A percentile compares a stretch with the other conserved stretches of the same genome.
Conservation (phyloP, 78 protist genomes). For the Dictyostelium citrinum region DNA sequence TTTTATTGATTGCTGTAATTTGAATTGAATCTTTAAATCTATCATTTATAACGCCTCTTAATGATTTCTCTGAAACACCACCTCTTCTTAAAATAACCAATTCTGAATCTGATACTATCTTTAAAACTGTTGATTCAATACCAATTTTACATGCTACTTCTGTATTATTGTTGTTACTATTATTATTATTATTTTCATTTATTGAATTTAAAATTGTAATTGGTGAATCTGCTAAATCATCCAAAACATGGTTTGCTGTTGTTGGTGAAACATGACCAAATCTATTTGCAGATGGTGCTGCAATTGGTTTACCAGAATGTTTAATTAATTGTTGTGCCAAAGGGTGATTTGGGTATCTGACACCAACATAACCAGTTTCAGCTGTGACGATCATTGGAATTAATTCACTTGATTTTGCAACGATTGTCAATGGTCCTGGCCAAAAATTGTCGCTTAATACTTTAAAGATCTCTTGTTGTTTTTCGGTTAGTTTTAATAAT, state of each 20-base stretch:
- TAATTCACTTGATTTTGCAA: slow-evolving; percentile 41
- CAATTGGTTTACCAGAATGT: slow-evolving; percentile 44
- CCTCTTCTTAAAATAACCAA: slow-evolving; percentile 53
- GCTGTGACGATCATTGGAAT: slow-evolving; percentile 83
- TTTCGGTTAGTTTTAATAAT: slow-evolving; percentile 6
- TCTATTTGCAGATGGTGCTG: slow-evolving; percentile 77
- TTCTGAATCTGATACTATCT: slow-evolving; percentile 12
- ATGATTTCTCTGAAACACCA: slow-evolving; percentile 37
- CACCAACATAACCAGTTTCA: slow-evolving; percentile 89
- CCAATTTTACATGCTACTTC: slow-evolving; percentile 32
- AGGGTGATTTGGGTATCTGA: slow-evolving; percentile 87
- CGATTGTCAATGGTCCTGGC: slow-evolving; percentile 96
- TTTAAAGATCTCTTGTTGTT: slow-evolving; percentile 14
- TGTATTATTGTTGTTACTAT: not conserved
- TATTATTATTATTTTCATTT: not conserved
- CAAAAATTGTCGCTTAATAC: slow-evolving; percentile 67
- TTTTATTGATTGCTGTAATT: slow-evolving; percentile 23
- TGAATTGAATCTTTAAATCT: not conserved
- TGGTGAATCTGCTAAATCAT: slow-evolving; percentile 54
- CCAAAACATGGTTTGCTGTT: slow-evolving; percentile 52
- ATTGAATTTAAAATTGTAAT: slow-evolving; percentile 46
- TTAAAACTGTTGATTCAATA: slow-evolving; percentile 71
- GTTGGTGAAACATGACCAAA: slow-evolving; percentile 75
- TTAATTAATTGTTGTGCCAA: slow-evolving; percentile 22
- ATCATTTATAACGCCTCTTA: not conserved